phyloP scores from a whole-genome alignment of 2,329 filamentous ascomycete genomes.

The Fonsecaea pedrosoi region DNA sequence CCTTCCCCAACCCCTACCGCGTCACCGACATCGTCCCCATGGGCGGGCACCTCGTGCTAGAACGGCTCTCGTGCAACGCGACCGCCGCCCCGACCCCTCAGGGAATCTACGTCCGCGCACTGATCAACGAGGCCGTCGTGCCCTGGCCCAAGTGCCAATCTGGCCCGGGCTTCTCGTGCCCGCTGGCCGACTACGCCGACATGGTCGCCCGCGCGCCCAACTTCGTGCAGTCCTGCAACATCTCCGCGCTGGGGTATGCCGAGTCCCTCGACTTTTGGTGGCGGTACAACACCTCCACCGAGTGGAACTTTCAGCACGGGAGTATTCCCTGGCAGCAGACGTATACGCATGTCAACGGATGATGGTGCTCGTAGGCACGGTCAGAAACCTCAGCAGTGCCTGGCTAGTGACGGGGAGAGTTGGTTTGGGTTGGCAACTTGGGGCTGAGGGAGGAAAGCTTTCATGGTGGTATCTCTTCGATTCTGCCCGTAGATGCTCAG shows the following conservation, averaged over 20 bases:
- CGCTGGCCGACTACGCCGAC: conserved; percentile 3
- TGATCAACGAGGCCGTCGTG: conserved; percentile 23
- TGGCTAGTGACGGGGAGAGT: too few species aligned
- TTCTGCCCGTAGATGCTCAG: too few species aligned
- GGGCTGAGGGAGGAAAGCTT: too few species aligned
- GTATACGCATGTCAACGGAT: conserved; percentile 11
- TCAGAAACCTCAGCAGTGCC: too few species aligned
- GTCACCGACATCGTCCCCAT: conserved; percentile 22
- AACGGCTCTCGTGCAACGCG: conserved; percentile 19
- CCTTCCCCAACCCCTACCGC: conserved; percentile 18
- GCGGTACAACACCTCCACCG: conserved; percentile 16
- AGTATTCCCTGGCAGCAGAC: conserved; percentile 13
- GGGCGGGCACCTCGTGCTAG: conserved; percentile 20
- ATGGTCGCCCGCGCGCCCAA: conserved; percentile 10
- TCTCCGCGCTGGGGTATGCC: conserved; percentile 17
- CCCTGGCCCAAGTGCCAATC: conserved; percentile 18
- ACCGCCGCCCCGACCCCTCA: conserved; percentile 3
- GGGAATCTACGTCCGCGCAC: conserved; percentile 13
- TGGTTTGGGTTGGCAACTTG: too few species aligned
- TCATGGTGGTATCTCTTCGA: too few species aligned
- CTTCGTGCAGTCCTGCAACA: conserved; percentile 14
- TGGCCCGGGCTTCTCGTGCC: conserved; percentile 21
- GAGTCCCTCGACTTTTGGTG: conserved; percentile 22
- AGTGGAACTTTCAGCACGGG: conserved; percentile 16
- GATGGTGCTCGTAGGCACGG: background rate